These are phyloP conservation scores for Solanum pinnatisectum DNA, from an alignment of 257 asterid genomes.

Conservation along the genomic window DNA sequence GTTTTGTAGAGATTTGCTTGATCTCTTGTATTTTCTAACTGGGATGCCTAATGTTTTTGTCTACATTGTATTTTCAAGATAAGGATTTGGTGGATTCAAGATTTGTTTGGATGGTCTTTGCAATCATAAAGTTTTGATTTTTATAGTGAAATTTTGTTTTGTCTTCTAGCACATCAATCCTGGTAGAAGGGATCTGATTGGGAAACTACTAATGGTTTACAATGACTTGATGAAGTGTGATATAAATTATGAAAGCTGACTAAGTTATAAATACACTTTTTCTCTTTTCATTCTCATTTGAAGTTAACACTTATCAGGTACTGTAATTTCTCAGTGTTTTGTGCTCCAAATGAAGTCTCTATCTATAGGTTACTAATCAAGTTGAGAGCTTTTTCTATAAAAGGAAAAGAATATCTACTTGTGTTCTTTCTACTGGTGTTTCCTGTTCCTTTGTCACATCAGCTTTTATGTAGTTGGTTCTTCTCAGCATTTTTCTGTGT, in stretches of 20 bases:
- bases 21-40: neutral
- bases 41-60: neutral
- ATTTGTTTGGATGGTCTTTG: conserved; percentile 3
- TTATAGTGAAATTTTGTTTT: neutral
- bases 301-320: neutral
- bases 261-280: neutral
- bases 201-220: neutral
- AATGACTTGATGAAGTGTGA: neutral
- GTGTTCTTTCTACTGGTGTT: neutral
- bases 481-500: neutral
- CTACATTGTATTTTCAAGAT: conserved; percentile 1
- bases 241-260: neutral
- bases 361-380: neutral
- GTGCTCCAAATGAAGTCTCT: neutral
- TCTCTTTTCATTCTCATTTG: neutral
- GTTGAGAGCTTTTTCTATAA: neutral
- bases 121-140: neutral
- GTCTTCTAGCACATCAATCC: neutral
- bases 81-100: neutral
- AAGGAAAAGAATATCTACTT: neutral
- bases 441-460: neutral
- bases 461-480: neutral
- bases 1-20: neutral
- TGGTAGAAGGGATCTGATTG: conserved; percentile 1
- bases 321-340: neutral